phyloP scores from a whole-genome alignment of 148 eudicot species.

The Cornus suecica region DNA sequence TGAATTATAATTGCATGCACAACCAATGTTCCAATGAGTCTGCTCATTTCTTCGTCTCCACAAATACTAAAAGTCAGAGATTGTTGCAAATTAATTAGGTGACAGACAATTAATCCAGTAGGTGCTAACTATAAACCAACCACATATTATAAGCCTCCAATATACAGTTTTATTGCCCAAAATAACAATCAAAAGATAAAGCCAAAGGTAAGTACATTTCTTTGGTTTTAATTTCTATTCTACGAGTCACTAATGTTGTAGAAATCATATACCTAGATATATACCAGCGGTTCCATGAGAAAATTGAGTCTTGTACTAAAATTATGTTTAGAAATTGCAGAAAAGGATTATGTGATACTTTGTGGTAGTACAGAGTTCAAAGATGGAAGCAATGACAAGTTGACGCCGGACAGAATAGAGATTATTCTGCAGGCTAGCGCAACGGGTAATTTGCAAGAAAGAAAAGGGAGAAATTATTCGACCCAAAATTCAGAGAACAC shows the following conservation, averaged over 20 bases:
- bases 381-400: slow-evolving; percentile 82
- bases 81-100: slow-evolving; percentile 24
- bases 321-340: slow-evolving; percentile 54
- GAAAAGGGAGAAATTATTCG: no score
- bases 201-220: no score
- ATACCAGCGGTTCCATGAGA: no score
- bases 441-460: no score
- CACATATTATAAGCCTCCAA: no score
- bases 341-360: slow-evolving; percentile 61
- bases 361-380: slow-evolving; percentile 30
- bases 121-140: not conserved
- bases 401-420: no score
- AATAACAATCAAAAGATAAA: no score
- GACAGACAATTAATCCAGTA: not conserved
- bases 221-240: not conserved
- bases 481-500: no score
- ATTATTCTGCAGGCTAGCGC: no score
- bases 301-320: no score
- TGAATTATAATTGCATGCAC: slow-evolving; percentile 30
- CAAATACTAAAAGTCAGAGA: slow-evolving; percentile 35
- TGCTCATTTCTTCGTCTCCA: slow-evolving; percentile 40
- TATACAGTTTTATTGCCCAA: no score
- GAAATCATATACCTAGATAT: no score
- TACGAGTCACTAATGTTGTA: not conserved
- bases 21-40: slow-evolving; percentile 34